Base-by-base conservation (phyloP, 352 stramenopile species). In the Globisporangium rhizosaccharum region DNA sequence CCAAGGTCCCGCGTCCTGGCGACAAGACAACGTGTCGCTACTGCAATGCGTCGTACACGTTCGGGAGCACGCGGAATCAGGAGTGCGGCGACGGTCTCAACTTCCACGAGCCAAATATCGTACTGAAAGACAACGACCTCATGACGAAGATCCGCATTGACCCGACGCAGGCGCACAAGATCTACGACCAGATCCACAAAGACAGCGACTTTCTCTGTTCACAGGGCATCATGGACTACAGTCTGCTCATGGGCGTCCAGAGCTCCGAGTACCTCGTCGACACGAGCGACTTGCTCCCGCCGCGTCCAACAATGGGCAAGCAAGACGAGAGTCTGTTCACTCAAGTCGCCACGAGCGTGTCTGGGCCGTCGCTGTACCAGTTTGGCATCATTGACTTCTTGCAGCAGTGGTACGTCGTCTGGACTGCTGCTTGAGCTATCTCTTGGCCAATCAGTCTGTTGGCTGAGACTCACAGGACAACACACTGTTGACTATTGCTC, bases 151-250 rank as follows among this genome's bases (percentile, higher is more conserved):
- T 93, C 58, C 83, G 85, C 20, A 93, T 95, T 30, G 82, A 91
- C 25, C 73, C 82, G 3, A 73, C 65, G 15, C 79, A 85, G n/a
- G 80, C 83, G 9, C 77, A 91, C 56, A 80, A 84, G 58, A 91
- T 95, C 36, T 95, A 93, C 58, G 83, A 93, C 63, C 85, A 94
- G 53, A 89, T 95, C 56, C 81, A 91, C 70, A 87, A 85, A 59
- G 87, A 96, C 72, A 90, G 78, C 26, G 82, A 93, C 66, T 96
- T 96, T 56, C 67, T 96, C 63, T 91, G 84, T 66, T 84, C 85
- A 15, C 81, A 93, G 58, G 87, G 87, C 46, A 96, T 97, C 63
- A 97, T 97, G 88, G 88, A 97, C 71, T 97, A 97, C 69, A 92
- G 77, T 76, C 67, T 97, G 50, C 85, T 97, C 51, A 92, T 97